Conservation (phyloP, 768 basidiomycete species). For the Calocybe cyanea region DNA sequence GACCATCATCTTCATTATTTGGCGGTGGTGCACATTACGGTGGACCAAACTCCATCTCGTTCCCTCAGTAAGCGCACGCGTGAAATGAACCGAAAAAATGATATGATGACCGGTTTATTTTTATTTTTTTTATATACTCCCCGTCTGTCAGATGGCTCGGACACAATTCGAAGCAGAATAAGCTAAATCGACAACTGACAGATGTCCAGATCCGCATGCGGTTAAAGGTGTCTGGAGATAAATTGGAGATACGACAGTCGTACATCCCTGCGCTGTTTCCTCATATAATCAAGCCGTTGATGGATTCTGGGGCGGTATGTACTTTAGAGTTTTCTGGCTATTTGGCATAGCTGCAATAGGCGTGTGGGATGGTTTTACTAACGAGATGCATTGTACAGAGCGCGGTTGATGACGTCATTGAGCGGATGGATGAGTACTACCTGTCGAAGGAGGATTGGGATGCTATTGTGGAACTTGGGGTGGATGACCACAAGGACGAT, state of each 20-base stretch:
- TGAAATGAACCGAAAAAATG: too few species aligned
- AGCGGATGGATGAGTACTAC: constrained; percentile 91
- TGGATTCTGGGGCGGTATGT: constrained; percentile 71
- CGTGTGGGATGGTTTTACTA: too few species aligned
- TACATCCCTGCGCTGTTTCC: constrained; percentile 90
- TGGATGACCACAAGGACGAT: constrained; percentile 76
- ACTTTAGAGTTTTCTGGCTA: constrained; percentile 1
- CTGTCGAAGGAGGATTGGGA: constrained; percentile 97
- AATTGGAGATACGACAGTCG: constrained; percentile 82
- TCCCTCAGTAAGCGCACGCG: constrained; percentile 85
- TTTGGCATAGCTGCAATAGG: too few species aligned
- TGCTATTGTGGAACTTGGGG: constrained; percentile 87
- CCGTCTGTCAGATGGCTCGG: constrained; percentile 91
- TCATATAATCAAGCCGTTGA: constrained; percentile 74
- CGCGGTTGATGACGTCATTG: constrained; percentile 79
- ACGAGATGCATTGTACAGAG: constrained; percentile 38
- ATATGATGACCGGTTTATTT: too few species aligned
- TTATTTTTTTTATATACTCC: too few species aligned
- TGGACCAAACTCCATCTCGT: constrained; percentile 63
- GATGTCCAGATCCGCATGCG: constrained; percentile 97
- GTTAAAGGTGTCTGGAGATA: constrained; percentile 87
- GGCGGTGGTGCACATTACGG: constrained; percentile 67
- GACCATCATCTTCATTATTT: constrained; percentile 81
- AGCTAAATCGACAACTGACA: constrained; percentile 72
- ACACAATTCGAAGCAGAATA: constrained; percentile 91